Percentiles rank a stretch among this genome's conserved stretches.
phyloP scores from a whole-genome alignment of 2,329 filamentous ascomycete species.

The Cordyceps cicadae region DNA sequence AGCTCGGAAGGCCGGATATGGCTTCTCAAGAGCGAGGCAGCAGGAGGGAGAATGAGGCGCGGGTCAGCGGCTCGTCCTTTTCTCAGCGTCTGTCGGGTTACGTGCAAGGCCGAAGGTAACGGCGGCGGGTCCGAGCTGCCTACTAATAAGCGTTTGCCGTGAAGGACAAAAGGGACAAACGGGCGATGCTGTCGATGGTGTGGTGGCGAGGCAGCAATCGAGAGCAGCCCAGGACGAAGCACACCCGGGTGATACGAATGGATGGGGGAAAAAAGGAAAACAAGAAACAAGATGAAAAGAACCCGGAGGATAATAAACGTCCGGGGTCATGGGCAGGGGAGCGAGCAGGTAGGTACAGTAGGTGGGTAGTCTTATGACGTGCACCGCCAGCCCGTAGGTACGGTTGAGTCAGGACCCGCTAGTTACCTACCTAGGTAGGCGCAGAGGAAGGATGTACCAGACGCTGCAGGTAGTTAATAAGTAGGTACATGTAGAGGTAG shows the following conservation, averaged over 20 bases:
- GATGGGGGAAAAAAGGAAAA: neutral
- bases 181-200: neutral
- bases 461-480: too few relatives aligned
- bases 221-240: neutral
- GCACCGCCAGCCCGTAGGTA: conserved; percentile 3
- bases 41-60: neutral
- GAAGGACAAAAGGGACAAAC: neutral
- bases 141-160: neutral
- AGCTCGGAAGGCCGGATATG: neutral
- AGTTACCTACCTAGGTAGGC: neutral
- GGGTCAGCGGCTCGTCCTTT: neutral
- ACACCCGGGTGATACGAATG: neutral
- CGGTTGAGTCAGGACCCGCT: neutral
- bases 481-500: neutral
- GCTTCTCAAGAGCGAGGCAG: neutral
- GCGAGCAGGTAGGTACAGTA: too few relatives aligned
- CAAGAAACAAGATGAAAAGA: neutral
- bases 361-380: conserved; percentile 7
- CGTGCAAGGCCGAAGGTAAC: neutral
- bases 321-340: conserved; percentile 1
- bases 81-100: neutral
- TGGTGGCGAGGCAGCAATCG: neutral
- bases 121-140: neutral
- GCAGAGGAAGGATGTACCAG: neutral
- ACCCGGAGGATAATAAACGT: neutral